A percentile compares a stretch with the other conserved stretches of the same genome.
Evolutionary conservation across 2,329 filamentous ascomycete species (phyloP).

Genomic region (Cladophialophora yegresii): DNA sequence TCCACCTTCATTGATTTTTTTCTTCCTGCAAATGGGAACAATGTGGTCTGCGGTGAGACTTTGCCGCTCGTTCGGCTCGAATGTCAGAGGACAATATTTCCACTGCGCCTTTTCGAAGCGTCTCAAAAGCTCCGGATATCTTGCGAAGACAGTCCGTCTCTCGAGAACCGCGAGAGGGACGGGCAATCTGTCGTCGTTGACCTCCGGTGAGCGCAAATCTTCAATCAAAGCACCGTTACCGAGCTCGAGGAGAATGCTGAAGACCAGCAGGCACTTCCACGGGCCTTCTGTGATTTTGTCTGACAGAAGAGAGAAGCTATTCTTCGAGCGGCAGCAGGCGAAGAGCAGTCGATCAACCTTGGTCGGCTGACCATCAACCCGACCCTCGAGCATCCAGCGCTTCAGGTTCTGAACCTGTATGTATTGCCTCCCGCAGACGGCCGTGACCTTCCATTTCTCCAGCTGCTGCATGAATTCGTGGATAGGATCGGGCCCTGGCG

Average conservation of each 20-base stretch:
- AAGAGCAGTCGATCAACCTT: neutral
- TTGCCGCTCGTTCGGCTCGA: neutral
- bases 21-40: neutral
- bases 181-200: slow-evolving; percentile 3
- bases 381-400: neutral
- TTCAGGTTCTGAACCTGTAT: slow-evolving; percentile 1
- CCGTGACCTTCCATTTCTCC: neutral
- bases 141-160: neutral
- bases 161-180: neutral
- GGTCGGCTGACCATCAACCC: neutral
- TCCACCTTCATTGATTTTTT: neutral
- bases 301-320: neutral
- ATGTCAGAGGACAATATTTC: slow-evolving; percentile 6
- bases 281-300: neutral
- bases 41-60: neutral
- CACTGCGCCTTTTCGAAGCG: slow-evolving; percentile 6
- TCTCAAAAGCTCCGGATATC: neutral
- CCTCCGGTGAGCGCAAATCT: neutral
- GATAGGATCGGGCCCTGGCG: neutral
- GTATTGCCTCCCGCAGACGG: slow-evolving; percentile 5
- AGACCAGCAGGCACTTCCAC: neutral
- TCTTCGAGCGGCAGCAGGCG: neutral
- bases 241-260: slow-evolving; percentile 5
- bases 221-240: neutral
- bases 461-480: neutral